phyloP scores from a whole-genome alignment of 495 filamentous ascomycete genomes.

The Neurospora sp. region DNA sequence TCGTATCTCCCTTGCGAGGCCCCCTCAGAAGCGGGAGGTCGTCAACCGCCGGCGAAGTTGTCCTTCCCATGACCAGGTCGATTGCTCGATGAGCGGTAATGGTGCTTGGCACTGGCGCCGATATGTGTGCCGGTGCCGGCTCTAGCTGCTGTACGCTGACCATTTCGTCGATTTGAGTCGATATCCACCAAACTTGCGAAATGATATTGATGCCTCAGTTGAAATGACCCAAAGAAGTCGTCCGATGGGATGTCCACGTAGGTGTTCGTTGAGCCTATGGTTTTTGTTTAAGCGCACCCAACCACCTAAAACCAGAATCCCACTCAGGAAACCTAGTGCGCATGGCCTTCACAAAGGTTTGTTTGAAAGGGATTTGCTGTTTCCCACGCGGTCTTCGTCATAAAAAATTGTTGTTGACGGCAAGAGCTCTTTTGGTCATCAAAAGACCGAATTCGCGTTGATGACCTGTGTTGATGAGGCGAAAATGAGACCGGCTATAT shows the following conservation, averaged over 20 bases:
- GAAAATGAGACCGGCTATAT: neutral
- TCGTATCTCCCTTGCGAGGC: conserved; percentile 35
- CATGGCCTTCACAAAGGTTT: conserved; percentile 11
- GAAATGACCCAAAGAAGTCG: neutral
- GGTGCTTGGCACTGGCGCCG: conserved; percentile 17
- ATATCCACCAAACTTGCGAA: conserved; percentile 8
- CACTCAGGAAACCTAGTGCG: conserved; percentile 4
- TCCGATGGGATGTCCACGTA: neutral
- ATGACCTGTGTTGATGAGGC: neutral
- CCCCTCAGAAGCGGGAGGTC: conserved; percentile 23
- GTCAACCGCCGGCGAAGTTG: conserved; percentile 13
- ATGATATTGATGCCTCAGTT: conserved; percentile 4
- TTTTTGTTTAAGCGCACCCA: conserved; percentile 3
- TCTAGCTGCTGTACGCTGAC: conserved; percentile 29
- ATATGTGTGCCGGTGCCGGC: conserved; percentile 18
- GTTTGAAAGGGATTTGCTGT: neutral
- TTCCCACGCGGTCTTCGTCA: neutral
- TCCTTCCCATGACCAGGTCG: conserved; percentile 20
- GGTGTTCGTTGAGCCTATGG: neutral
- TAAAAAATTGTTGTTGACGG: neutral
- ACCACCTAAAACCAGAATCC: conserved; percentile 1
- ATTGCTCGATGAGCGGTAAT: conserved; percentile 13
- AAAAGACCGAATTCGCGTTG: neutral
- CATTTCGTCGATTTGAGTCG: conserved; percentile 13
- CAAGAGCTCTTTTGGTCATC: neutral